Evolutionary conservation across 164 flowering plant species (phyloP), one percentile per base, ranked within the genome.

Genomic region (Tinospora cordifolia): DNA sequence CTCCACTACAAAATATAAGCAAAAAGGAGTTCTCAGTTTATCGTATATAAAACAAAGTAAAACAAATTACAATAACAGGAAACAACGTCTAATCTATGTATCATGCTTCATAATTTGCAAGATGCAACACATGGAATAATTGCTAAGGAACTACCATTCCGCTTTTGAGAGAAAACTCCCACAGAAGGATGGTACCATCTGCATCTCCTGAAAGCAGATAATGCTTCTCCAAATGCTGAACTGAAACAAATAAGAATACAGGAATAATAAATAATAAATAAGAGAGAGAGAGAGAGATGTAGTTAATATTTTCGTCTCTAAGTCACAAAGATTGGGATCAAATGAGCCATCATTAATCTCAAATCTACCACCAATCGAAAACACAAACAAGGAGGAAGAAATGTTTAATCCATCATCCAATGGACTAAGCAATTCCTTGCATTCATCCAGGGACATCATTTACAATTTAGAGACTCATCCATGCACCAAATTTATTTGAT

Each of bases 171-270:
- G 88, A 82, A 8, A 84, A 69, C 76, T 88, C 99, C 99, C 99
- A 94, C 49, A 90, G 59, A 39, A 87, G 79, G 62, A 92, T 87
- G 71, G 64, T 76, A 66, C 97, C 99, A 73, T 83, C 87, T 67
- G 92, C 84, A 79, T 93, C 93, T 79, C 97, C 99, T 30, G 98
- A 90, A 13, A 94, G 87, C 68, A 94, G 78, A 81, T 80, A 90
- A 81, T 94, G 96, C 46, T 70, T 79, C 71, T 83, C 80, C 22
- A 82, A 67, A 17, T 85, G 76, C 67, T 81, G 80, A 66, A 90
- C 98, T 94, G 84, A 14, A 24, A 71, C 17, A 76, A 67, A 71
- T 9, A 70, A 74, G 4, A 30, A 30, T n/a, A n/a, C n/a, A n/a
- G n/a, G n/a, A n/a, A n/a, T n/a, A n/a, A n/a, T 30, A 30, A 30